phyloP scores from a whole-genome alignment of 2,329 filamentous ascomycete species.

The Calonectria henricotiae region DNA sequence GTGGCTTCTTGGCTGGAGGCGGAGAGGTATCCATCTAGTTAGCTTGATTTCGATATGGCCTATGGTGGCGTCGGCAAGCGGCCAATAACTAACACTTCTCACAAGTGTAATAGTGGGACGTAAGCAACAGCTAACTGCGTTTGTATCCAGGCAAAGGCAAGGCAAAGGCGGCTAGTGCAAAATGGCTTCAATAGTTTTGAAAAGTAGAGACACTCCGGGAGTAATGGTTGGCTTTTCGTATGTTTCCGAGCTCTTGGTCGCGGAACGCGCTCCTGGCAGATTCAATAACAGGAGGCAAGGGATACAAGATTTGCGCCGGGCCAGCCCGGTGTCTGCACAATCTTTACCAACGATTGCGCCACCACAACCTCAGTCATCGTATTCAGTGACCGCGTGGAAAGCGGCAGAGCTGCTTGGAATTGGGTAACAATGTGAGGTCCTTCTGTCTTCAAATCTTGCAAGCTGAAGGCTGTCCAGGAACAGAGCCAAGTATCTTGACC shows the following conservation, averaged over 20 bases:
- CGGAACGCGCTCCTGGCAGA: not conserved
- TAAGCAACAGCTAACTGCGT: constrained; percentile 1
- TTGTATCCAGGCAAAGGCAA: not conserved
- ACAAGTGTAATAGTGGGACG: not conserved
- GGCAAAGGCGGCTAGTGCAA: constrained; percentile 5
- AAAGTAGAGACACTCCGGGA: not conserved
- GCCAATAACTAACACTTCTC: not conserved
- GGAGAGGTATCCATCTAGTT: constrained; percentile 8
- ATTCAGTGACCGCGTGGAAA: not conserved
- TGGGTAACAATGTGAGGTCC: not conserved
- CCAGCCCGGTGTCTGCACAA: not conserved
- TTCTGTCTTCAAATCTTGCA: not conserved
- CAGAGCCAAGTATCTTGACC: not conserved
- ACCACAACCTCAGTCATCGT: not conserved
- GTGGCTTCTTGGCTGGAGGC: not conserved
- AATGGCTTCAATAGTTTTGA: constrained; percentile 22
- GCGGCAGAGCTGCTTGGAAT: not conserved
- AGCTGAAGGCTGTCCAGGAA: not conserved
- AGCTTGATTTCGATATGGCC: not conserved
- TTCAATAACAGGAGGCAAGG: not conserved
- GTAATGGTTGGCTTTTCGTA: not conserved
- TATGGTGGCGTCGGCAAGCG: constrained; percentile 5
- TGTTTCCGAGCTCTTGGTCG: not conserved
- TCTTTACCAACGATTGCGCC: not conserved
- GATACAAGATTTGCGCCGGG: not conserved